Evolutionary conservation across 2,329 filamentous ascomycete species (phyloP).

Genomic region (Fusarium duplospermum): DNA sequence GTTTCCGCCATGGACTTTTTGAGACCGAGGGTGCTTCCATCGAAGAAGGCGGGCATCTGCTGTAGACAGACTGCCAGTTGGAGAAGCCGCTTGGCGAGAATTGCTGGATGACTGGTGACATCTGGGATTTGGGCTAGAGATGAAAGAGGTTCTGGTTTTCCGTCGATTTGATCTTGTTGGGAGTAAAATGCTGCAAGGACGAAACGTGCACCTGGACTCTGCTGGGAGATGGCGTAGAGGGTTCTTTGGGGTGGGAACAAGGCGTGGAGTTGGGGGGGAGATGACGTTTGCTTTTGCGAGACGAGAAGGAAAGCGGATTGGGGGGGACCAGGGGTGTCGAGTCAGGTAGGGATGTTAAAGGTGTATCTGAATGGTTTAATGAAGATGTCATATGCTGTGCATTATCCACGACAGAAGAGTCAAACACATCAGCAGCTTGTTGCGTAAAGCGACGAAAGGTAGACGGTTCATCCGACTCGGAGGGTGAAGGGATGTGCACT

Average conservation of each 20-base stretch:
- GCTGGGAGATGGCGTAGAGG: slow-evolving; percentile 39
- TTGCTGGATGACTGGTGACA: slow-evolving; percentile 59
- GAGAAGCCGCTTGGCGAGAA: slow-evolving; percentile 61
- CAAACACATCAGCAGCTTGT: slow-evolving; percentile 34
- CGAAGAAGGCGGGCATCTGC: slow-evolving; percentile 52
- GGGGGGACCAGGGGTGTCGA: slow-evolving; percentile 1
- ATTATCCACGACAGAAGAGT: slow-evolving; percentile 34
- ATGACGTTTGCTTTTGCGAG: slow-evolving; percentile 27
- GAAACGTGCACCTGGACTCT: slow-evolving; percentile 40
- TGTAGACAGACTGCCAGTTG: slow-evolving; percentile 60
- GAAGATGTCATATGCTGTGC: slow-evolving; percentile 31
- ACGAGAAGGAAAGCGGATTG: not conserved
- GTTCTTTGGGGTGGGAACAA: slow-evolving; percentile 38
- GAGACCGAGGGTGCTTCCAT: slow-evolving; percentile 42
- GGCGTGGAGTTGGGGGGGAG: slow-evolving; percentile 31
- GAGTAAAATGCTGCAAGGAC: slow-evolving; percentile 44
- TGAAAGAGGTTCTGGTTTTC: slow-evolving; percentile 47
- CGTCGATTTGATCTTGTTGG: slow-evolving; percentile 47
- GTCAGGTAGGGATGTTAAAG: not conserved
- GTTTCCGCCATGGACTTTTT: slow-evolving; percentile 30
- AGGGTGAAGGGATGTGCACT: slow-evolving; percentile 30
- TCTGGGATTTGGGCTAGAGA: slow-evolving; percentile 45
- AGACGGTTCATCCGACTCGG: slow-evolving; percentile 19
- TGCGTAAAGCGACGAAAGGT: slow-evolving; percentile 38
- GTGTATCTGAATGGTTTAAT: slow-evolving; percentile 7